These are phyloP conservation scores for Kuraishia hungarica DNA, from an alignment of 805 yeast species.

Conservation along the genomic window DNA sequence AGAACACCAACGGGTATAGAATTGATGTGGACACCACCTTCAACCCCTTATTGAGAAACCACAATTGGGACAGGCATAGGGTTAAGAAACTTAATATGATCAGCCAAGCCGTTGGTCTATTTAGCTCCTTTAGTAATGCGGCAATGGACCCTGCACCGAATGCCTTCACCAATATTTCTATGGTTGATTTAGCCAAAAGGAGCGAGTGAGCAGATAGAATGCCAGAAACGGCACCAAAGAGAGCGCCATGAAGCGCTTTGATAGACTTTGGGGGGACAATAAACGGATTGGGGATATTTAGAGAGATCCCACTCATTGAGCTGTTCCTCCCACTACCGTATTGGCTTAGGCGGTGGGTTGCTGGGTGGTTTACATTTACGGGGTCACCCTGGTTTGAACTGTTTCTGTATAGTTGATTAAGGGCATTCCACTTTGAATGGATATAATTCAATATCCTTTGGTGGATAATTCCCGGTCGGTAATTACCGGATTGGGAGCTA, in stretches of 20 bases:
- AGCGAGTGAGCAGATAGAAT: constrained; percentile 79
- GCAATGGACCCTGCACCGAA: constrained; percentile 13
- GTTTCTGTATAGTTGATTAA: no score
- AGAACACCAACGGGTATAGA: constrained; percentile 77
- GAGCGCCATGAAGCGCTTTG: constrained; percentile 37
- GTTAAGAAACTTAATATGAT: constrained; percentile 46
- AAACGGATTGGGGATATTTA: no score
- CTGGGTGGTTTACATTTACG: no score
- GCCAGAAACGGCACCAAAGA: constrained; percentile 66
- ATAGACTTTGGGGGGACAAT: no score
- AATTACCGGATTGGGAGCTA: no score
- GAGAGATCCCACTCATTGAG: no score
- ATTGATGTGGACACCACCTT: constrained; percentile 64
- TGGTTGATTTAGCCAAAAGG: constrained; percentile 75
- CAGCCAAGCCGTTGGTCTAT: constrained; percentile 34
- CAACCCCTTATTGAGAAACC: constrained; percentile 67
- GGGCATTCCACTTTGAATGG: no score
- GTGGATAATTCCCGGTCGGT: no score
- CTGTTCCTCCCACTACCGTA: no score
- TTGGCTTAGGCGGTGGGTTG: no score
- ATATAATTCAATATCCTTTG: no score
- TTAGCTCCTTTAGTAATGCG: constrained; percentile 12
- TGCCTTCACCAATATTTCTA: constrained; percentile 53
- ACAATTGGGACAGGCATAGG: constrained; percentile 65
- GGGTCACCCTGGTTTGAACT: no score